Conservation (phyloP, 2,329 filamentous ascomycete genomes). For the Pseudogymnoascus sp. region DNA sequence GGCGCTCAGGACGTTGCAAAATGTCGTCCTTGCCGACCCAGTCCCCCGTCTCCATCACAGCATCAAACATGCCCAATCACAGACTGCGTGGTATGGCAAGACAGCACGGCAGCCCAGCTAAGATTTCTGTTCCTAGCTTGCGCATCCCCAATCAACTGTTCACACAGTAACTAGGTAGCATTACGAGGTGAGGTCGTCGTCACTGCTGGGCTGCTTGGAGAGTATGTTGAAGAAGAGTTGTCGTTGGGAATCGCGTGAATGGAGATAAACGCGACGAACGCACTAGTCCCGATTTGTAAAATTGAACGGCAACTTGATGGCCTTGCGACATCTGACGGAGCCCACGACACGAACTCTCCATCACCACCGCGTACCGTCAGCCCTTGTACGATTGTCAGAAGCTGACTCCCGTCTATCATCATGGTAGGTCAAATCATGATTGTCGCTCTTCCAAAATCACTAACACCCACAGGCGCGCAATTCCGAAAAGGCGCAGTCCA, state of each 20-base stretch:
- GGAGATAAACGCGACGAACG: conserved; percentile 10
- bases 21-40: conserved; percentile 25
- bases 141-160: conserved; percentile 22
- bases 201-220: conserved; percentile 24
- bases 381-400: background rate
- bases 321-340: background rate
- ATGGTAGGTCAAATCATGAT: conserved; percentile 22
- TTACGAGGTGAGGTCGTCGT: conserved; percentile 24
- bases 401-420: conserved; percentile 16
- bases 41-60: conserved; percentile 2
- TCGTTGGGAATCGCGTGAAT: conserved; percentile 12
- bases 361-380: background rate
- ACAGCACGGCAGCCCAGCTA: conserved; percentile 22
- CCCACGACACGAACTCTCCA: background rate
- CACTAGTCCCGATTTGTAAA: conserved; percentile 12
- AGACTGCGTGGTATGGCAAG: background rate
- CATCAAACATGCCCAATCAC: background rate
- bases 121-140: conserved; percentile 32
- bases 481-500: conserved; percentile 96
- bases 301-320: background rate
- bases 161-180: conserved; percentile 10
- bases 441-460: background rate
- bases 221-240: conserved; percentile 16
- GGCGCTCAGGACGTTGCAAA: conserved; percentile 26
- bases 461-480: conserved; percentile 64